Base-by-base conservation (phyloP, 345 rosid species). In the Camelina neglecta region DNA sequence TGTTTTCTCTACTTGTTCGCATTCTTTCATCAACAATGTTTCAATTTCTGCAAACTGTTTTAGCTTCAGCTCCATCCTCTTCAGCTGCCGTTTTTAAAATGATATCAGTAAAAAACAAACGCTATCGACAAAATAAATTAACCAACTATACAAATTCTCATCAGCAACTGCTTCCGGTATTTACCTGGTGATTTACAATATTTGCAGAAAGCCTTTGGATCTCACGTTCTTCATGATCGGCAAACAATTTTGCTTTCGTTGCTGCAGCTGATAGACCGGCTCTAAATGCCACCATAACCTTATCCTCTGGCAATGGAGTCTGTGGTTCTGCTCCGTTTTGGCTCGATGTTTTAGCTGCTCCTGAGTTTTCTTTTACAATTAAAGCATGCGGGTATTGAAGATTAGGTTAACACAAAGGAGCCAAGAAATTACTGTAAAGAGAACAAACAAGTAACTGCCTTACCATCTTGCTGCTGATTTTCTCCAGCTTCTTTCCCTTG, bases 1-100 rank as follows among this genome's bases (percentile, higher is more conserved):
- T 1, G 91, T 65, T 85, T 89, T 92, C 81, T 95, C 97, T 60
- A 92, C 96, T 86, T 95, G 99, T 72, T 95, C 97, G 39, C 96
- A 92, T 81, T 95, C 99, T 83, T 91, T 89, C 97, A 92, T 90
- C 70, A 95, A 82, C 75, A 90, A 64, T 67, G 96, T 87, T 82
- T 95, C 99, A 3, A 95, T 88, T 75, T 95, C 99, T n/a, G 99
- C 96, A 81, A 95, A 95, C 83, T 92, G 99, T 85, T 95, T 95
- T 85, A 92, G 83, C 83, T 95, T 95, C 66, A 95, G 89, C 87
- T 95, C 99, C 89, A 95, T 75, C 72, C 99, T 85, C 86, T 92
- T 95, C 86, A 95, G 67, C 99, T 95, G 85, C 11, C 1, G 11
- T n/a, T 60, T 62, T 54, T 55, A 35, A 4, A 29, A 61, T 38